Evolutionary conservation across 345 rosid species (phyloP).

Genomic region (Rhizophora apiculata): DNA sequence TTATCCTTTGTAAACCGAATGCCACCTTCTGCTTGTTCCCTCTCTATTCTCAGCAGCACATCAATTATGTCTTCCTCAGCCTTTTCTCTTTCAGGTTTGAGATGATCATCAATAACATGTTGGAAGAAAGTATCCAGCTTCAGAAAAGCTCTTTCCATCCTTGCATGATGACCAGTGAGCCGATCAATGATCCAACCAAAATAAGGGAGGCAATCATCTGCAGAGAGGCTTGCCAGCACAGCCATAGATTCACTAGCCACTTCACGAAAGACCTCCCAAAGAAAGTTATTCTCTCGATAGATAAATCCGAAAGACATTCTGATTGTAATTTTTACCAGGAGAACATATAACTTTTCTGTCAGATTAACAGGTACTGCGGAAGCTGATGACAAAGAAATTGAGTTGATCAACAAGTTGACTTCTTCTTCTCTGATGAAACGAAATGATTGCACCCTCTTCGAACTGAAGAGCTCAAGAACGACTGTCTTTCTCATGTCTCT

Average conservation of each 20-base stretch:
- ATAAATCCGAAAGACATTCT: slow-evolving; percentile 16
- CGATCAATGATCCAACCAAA: slow-evolving; percentile 40
- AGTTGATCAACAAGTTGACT: background rate
- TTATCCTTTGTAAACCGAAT: slow-evolving; percentile 8
- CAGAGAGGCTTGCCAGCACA: slow-evolving; percentile 17
- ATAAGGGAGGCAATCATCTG: slow-evolving; percentile 36
- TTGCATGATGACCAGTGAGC: slow-evolving; percentile 31
- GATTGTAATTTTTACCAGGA: slow-evolving; percentile 10
- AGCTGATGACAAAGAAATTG: slow-evolving; percentile 6
- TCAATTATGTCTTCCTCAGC: slow-evolving; percentile 22
- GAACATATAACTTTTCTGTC: slow-evolving; percentile 6
- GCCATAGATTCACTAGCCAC: background rate
- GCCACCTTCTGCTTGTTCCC: slow-evolving; percentile 1
- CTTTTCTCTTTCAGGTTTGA: slow-evolving; percentile 28
- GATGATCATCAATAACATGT: slow-evolving; percentile 35
- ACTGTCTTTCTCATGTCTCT: slow-evolving; percentile 11
- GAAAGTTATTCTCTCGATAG: no score
- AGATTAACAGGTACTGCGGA: slow-evolving; percentile 10
- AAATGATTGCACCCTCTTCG: slow-evolving; percentile 20
- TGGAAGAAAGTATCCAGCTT: slow-evolving; percentile 37
- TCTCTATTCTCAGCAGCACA: slow-evolving; percentile 23
- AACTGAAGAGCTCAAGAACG: slow-evolving; percentile 15
- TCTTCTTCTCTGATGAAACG: slow-evolving; percentile 9
- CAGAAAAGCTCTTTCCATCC: slow-evolving; percentile 32
- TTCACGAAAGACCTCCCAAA: background rate